Conservation (phyloP, 2,329 filamentous ascomycete species). For the Fusarium dlaminii region DNA sequence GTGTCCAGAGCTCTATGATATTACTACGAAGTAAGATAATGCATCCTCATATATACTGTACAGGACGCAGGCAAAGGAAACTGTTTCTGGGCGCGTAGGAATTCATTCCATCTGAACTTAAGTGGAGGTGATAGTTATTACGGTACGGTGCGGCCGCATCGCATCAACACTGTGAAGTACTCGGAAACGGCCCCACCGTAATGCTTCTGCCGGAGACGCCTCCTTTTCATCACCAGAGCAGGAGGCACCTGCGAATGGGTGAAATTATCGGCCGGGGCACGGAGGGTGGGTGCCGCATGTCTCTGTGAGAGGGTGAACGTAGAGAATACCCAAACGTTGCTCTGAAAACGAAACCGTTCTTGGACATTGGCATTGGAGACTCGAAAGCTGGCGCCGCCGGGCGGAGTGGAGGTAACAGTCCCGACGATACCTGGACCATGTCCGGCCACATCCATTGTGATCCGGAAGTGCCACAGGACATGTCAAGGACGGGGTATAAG, state of each 20-base stretch:
- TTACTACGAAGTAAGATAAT: background rate
- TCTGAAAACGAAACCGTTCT: background rate
- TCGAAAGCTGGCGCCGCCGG: conserved; percentile 10
- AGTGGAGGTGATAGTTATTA: background rate
- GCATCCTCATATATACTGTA: background rate
- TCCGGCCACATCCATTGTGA: conserved; percentile 1
- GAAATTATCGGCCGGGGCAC: conserved; percentile 12
- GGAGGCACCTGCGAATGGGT: conserved; percentile 9
- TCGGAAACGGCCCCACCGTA: conserved; percentile 34
- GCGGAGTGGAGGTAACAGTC: conserved; percentile 22
- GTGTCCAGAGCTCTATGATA: no score
- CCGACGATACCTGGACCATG: conserved; percentile 33
- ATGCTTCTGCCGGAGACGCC: conserved; percentile 26
- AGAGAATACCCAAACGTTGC: background rate
- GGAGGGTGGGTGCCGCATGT: conserved; percentile 5
- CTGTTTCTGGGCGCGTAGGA: background rate
- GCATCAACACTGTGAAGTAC: conserved; percentile 2
- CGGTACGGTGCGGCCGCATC: conserved; percentile 18
- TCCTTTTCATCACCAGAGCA: conserved; percentile 14
- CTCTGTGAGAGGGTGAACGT: conserved; percentile 12
- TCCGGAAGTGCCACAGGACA: conserved; percentile 15
- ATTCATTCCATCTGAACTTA: background rate
- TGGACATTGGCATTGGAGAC: background rate
- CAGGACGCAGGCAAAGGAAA: background rate
- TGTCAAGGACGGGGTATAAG: background rate